These are phyloP conservation scores for Xerocomus potaroensis DNA, from an alignment of 768 basidiomycete genomes.

Conservation along the genomic window DNA sequence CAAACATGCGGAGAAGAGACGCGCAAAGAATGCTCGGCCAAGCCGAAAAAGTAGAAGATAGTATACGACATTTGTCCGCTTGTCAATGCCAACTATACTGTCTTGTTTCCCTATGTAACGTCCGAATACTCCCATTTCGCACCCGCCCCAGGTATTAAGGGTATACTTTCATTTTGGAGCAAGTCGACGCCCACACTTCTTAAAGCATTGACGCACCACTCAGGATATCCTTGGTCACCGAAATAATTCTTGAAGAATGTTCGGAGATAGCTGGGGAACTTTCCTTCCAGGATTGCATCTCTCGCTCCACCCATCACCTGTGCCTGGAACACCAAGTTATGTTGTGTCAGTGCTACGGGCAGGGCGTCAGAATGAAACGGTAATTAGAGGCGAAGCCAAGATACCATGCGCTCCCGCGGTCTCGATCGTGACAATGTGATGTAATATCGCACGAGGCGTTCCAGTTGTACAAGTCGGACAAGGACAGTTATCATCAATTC, in stretches of 20 bases:
- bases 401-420: slow-evolving; percentile 84
- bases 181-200: slow-evolving; percentile 81
- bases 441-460: slow-evolving; percentile 68
- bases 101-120: slow-evolving; percentile 15
- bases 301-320: slow-evolving; percentile 83
- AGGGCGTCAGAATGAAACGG: slow-evolving; percentile 13
- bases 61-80: slow-evolving; percentile 6
- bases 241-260: slow-evolving; percentile 79
- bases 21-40: slow-evolving; percentile 80
- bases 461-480: slow-evolving; percentile 79
- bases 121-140: slow-evolving; percentile 81
- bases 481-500: slow-evolving; percentile 75
- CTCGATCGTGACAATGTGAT: slow-evolving; percentile 74
- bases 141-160: slow-evolving; percentile 56
- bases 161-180: slow-evolving; percentile 48
- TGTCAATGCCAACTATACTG: neutral
- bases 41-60: slow-evolving; percentile 34
- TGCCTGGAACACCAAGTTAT: slow-evolving; percentile 84
- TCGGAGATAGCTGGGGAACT: slow-evolving; percentile 73
- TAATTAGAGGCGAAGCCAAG: slow-evolving; percentile 15
- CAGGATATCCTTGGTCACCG: slow-evolving; percentile 70
- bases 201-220: slow-evolving; percentile 86
- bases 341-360: slow-evolving; percentile 66
- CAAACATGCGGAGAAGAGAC: slow-evolving; percentile 57
- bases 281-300: slow-evolving; percentile 72